Base-by-base conservation (phyloP, 495 filamentous ascomycete species). In the Talaromyces nanjingensis region DNA sequence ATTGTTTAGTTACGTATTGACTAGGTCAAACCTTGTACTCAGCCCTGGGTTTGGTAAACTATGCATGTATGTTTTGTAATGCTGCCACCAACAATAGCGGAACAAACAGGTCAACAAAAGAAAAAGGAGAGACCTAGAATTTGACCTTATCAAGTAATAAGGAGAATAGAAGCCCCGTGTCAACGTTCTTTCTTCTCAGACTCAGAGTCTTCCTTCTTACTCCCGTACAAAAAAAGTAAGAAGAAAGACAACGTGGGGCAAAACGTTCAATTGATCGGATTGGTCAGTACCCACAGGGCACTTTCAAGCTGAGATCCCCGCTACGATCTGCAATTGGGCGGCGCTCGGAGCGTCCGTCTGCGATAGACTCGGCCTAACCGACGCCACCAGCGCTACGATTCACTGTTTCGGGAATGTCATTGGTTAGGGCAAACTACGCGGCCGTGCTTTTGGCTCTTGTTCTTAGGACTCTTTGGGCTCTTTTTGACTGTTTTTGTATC, bases 291-390 rank as follows among this genome's bases (percentile, higher is more conserved):
- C 22, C 24, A 57, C 54, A 34, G 60, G 60, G 45, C 60, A 62
- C 60, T 33, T 29, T 62, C 60, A 39, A 62, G 60, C 60, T 62
- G 60, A 62, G 22, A 62, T 53, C 60, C 60, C 42, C 45, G 14
- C 45, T 53, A 29, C 60, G 60, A 61, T 62, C 60, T 25, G 24
- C 42, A 47, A 62, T 62, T 62, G 60, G 60, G 60, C 60, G 24
- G 59, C 20, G 37, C 37, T 49, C 59, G 22, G 37, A 62, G 59
- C 60, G 60, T 53, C 60, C 45, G 42, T 47, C 34, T 1, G 56
- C 56, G n/a, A 59, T 59, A 59, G 56, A 14, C 27, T 59, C 56
- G 27, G 31, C n/a, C 56, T 59, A 59, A 59, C 27, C 56, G 22
- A 31, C 59, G 59, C 59, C 59, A 60, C 59, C 56, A 37, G 56